Percentiles rank a stretch among this genome's conserved stretches.
phyloP scores from a whole-genome alignment of 179 eudicot genomes.

The Corrigiola litoralis region DNA sequence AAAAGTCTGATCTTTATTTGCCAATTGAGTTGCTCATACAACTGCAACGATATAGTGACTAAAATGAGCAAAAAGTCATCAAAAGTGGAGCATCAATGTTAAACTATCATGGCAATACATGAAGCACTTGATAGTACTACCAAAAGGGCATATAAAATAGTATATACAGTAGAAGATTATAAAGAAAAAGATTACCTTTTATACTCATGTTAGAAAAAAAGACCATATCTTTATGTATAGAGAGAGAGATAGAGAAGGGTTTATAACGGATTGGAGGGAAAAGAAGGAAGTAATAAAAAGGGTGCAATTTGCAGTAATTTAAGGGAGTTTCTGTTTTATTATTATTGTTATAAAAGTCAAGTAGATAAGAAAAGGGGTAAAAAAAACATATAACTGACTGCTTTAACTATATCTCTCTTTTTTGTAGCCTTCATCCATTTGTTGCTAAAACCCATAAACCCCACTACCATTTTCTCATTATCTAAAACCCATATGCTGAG shows the following conservation, averaged over 20 bases:
- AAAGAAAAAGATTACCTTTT: too few species aligned
- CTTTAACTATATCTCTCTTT: background rate
- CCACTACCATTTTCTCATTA: constrained; percentile 7
- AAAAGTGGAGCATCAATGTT: background rate
- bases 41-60: background rate
- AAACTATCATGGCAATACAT: background rate
- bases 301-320: too few species aligned
- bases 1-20: background rate
- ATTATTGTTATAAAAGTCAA: too few species aligned
- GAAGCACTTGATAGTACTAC: background rate
- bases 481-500: constrained; percentile 18
- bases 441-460: constrained; percentile 5
- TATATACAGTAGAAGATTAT: too few species aligned
- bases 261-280: too few species aligned
- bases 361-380: background rate
- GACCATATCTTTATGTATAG: too few species aligned
- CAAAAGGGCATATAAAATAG: background rate
- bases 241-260: too few species aligned
- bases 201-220: too few species aligned
- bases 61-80: background rate
- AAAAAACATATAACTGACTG: too few species aligned
- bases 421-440: background rate
- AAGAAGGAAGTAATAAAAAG: too few species aligned
- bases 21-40: background rate
- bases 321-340: too few species aligned